Conservation (phyloP, 495 filamentous ascomycete genomes). For the Penicillium flavigenum region DNA sequence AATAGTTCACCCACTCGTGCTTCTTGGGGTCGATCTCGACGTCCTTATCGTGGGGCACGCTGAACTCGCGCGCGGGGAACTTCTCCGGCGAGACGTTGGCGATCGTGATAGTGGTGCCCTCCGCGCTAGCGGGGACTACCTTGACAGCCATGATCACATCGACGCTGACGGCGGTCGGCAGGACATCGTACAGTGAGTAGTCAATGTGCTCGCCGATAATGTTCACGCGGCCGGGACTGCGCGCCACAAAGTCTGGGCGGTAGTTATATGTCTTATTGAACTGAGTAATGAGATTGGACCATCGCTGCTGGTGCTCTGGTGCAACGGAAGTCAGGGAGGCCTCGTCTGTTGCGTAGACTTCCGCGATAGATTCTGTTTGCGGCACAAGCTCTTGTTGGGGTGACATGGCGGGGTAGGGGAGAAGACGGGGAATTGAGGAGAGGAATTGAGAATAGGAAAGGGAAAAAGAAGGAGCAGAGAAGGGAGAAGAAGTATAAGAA, state of each 20-base stretch:
- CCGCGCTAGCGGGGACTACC: conserved; percentile 43
- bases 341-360: conserved; percentile 51
- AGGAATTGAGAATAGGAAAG: conserved; percentile 4
- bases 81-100: conserved; percentile 75
- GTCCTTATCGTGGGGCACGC: conserved; percentile 61
- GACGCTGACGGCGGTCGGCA: conserved; percentile 91
- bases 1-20: conserved; percentile 98
- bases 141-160: conserved; percentile 88
- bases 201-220: conserved; percentile 99
- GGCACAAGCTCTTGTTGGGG: conserved; percentile 49
- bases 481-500: background rate
- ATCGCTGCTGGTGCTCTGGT: conserved; percentile 54
- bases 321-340: conserved; percentile 38
- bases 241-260: conserved; percentile 75
- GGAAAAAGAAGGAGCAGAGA: background rate
- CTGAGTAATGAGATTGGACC: conserved; percentile 65
- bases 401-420: conserved; percentile 40
- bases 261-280: conserved; percentile 74
- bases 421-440: background rate
- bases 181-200: conserved; percentile 93
- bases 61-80: conserved; percentile 76
- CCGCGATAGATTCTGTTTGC: conserved; percentile 49
- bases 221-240: conserved; percentile 93
- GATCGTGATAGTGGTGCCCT: conserved; percentile 58
- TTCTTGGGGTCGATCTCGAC: conserved; percentile 79